Evolutionary conservation across 768 basidiomycete species (phyloP).

Genomic region (Trametes maxima): DNA sequence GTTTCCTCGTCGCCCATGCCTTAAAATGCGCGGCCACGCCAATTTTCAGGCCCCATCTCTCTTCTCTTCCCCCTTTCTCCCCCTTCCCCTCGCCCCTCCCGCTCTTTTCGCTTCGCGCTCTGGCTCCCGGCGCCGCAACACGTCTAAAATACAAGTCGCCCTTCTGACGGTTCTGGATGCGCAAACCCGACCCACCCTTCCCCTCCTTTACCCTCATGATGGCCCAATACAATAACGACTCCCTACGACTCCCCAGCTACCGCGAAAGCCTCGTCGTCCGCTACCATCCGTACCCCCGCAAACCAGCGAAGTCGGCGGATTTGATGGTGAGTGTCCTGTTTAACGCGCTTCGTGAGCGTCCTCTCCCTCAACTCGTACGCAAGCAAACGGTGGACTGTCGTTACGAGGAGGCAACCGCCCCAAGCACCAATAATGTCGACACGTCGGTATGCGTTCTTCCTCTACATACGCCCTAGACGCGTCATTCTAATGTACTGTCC

Average conservation of each 20-base stretch:
- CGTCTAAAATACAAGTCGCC: neutral
- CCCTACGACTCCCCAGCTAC: constrained; percentile 18
- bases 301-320: neutral
- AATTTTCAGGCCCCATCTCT: neutral
- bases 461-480: neutral
- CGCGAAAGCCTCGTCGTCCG: constrained; percentile 18
- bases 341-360: neutral
- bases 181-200: constrained; percentile 14
- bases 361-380: neutral
- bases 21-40: constrained; percentile 3
- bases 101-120: neutral
- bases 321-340: constrained; percentile 16
- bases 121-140: neutral
- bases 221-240: constrained; percentile 8
- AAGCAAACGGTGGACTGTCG: constrained; percentile 19
- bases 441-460: neutral
- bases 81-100: neutral
- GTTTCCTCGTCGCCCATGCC: constrained; percentile 2
- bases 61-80: neutral
- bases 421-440: neutral
- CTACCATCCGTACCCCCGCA: constrained; percentile 21
- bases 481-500: neutral
- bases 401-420: neutral
- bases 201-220: constrained; percentile 18
- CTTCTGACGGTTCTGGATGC: neutral